A percentile compares a stretch with the other conserved stretches of the same genome.
Evolutionary conservation across 495 filamentous ascomycete species (phyloP).

Genomic region (Parathielavia hyrcaniae): DNA sequence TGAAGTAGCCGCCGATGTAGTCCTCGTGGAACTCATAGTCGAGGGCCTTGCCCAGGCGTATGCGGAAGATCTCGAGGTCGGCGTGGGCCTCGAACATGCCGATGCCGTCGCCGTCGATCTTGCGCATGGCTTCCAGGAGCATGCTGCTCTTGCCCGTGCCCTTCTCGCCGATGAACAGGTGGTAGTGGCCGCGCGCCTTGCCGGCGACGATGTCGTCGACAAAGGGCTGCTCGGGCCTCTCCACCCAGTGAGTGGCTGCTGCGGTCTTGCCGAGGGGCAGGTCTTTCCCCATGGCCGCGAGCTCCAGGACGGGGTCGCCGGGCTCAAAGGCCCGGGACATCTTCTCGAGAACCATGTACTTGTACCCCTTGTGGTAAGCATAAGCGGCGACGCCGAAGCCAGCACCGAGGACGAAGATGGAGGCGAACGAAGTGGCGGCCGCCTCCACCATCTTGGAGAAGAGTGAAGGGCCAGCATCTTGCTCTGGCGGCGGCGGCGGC

Average conservation of each 20-base stretch:
- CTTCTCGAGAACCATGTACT: conserved; percentile 77
- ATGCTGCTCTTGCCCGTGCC: conserved; percentile 94
- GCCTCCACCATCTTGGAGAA: conserved; percentile 74
- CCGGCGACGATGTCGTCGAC: conserved; percentile 77
- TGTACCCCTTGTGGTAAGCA: conserved; percentile 82
- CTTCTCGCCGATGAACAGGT: conserved; percentile 91
- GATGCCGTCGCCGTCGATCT: conserved; percentile 75
- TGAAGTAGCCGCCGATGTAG: conserved; percentile 93
- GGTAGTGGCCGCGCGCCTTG: conserved; percentile 67
- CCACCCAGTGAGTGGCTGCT: conserved; percentile 71
- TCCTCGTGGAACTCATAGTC: conserved; percentile 89
- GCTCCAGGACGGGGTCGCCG: conserved; percentile 83
- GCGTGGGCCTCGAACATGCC: conserved; percentile 95
- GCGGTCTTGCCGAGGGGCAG: conserved; percentile 43
- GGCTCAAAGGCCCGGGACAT: conserved; percentile 90
- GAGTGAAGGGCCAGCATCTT: conserved; percentile 34
- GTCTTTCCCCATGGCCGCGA: conserved; percentile 67
- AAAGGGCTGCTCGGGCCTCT: conserved; percentile 67
- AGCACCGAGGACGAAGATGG: conserved; percentile 70
- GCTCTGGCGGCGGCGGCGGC: conserved; percentile 13
- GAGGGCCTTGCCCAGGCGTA: conserved; percentile 82
- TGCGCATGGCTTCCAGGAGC: conserved; percentile 89
- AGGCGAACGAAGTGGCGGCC: conserved; percentile 80
- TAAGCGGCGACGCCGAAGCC: conserved; percentile 70
- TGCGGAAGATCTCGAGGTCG: conserved; percentile 89